A percentile compares a stretch with the other conserved stretches of the same genome.
These are phyloP conservation scores for Filobasidium floriforme DNA, from an alignment of 768 basidiomycete species.

Conservation along the genomic window DNA sequence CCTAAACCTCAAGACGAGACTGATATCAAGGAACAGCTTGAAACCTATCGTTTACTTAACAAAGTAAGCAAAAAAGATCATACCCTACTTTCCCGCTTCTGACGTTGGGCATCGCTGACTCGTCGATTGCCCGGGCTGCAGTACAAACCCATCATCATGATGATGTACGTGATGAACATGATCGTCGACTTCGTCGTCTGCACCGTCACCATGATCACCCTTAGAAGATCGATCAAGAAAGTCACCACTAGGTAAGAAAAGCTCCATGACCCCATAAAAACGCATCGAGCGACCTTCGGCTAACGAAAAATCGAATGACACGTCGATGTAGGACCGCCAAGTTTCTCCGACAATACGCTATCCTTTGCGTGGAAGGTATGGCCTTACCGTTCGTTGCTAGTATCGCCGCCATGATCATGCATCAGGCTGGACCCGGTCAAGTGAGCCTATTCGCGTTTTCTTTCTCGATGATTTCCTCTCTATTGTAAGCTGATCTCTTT, in stretches of 20 bases:
- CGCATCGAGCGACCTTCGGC: not conserved
- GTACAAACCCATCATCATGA: slow-evolving; percentile 4
- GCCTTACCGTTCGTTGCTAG: not conserved
- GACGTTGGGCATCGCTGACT: not conserved
- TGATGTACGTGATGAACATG: slow-evolving; percentile 5
- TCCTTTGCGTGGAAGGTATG: not conserved
- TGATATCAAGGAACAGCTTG: not conserved
- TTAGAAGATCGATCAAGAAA: not conserved
- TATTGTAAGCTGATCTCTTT: not conserved
- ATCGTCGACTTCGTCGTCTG: not conserved
- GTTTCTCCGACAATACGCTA: not conserved
- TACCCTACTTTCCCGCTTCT: not conserved
- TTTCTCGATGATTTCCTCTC: not conserved
- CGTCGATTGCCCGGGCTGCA: not conserved
- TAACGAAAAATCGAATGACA: not conserved
- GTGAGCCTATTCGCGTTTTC: not conserved
- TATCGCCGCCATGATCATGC: not conserved
- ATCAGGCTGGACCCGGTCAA: not conserved
- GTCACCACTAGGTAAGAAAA: not conserved
- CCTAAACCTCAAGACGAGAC: not conserved
- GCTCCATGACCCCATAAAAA: not conserved
- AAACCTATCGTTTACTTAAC: not conserved
- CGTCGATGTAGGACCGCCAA: not conserved
- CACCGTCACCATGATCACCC: not conserved
- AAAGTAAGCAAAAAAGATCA: not conserved